Conservation (phyloP, 2,329 filamentous ascomycete species). For the Neopestalotiopsis clavispora region DNA sequence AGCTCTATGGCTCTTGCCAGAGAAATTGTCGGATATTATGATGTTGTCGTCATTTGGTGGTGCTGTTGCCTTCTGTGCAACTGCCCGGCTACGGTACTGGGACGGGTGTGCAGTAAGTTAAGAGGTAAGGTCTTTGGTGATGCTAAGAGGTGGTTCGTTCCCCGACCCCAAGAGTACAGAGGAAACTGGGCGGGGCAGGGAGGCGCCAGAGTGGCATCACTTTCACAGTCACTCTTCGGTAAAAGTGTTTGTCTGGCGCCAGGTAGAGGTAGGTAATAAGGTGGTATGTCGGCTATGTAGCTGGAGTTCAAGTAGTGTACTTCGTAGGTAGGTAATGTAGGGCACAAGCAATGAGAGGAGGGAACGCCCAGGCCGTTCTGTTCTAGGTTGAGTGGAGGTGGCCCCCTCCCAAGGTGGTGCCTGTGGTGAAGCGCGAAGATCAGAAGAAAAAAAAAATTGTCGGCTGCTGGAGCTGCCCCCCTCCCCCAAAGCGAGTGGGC, state of each 20-base stretch:
- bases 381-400: slow-evolving; percentile 12
- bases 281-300: not conserved
- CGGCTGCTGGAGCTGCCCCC: slow-evolving; percentile 7
- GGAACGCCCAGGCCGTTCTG: slow-evolving; percentile 3
- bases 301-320: not conserved
- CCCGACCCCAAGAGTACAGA: not conserved
- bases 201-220: not conserved
- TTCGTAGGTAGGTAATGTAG: not conserved
- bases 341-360: not conserved
- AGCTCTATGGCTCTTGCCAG: not conserved
- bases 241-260: not conserved
- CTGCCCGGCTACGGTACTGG: not conserved
- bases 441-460: slow-evolving; percentile 13
- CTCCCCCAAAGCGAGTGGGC: not conserved
- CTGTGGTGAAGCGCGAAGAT: not conserved
- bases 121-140: not conserved
- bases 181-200: not conserved
- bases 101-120: not conserved
- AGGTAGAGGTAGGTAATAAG: not conserved
- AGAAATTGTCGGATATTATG: not conserved
- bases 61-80: not conserved
- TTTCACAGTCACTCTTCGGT: no score
- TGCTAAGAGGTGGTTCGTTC: not conserved
- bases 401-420: slow-evolving; percentile 5
- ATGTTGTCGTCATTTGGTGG: not conserved